Percentiles rank a stretch among this genome's conserved stretches.
Evolutionary conservation across 345 rosid species (phyloP).

Genomic region (Eucalyptus urophylla): DNA sequence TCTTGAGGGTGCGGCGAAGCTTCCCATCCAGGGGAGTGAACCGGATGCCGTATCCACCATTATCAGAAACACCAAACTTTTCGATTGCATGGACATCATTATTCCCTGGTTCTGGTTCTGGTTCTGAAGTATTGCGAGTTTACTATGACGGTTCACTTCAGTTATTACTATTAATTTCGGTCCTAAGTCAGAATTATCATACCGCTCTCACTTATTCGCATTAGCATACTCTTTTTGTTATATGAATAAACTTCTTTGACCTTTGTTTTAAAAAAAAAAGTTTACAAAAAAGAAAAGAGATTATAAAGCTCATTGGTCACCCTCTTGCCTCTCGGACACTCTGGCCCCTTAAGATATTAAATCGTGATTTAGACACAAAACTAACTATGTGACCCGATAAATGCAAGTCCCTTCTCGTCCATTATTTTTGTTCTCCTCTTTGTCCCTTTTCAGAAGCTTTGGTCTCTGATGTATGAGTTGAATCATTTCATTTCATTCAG

Average conservation of each 20-base stretch:
- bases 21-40: not conserved
- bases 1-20: not conserved
- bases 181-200: not conserved
- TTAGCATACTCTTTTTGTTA: fast-evolving
- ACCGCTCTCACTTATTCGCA: not conserved
- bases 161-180: not conserved
- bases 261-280: too few species aligned
- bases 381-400: not conserved
- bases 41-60: not conserved
- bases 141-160: not conserved
- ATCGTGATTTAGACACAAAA: not conserved
- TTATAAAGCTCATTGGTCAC: fast-evolving
- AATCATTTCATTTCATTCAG: not conserved
- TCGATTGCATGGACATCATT: not conserved
- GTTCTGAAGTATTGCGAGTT: not conserved
- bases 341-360: not conserved
- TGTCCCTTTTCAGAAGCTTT: not conserved
- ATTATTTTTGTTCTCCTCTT: not conserved
- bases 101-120: not conserved
- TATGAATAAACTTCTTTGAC: not conserved
- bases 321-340: not conserved
- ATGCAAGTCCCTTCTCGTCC: not conserved
- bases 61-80: not conserved
- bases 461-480: not conserved
- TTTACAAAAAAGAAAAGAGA: too few species aligned